Percentiles rank a stretch among this genome's conserved stretches.
Conservation (phyloP, 2,329 filamentous ascomycete species). For the Botrytis elliptica region DNA sequence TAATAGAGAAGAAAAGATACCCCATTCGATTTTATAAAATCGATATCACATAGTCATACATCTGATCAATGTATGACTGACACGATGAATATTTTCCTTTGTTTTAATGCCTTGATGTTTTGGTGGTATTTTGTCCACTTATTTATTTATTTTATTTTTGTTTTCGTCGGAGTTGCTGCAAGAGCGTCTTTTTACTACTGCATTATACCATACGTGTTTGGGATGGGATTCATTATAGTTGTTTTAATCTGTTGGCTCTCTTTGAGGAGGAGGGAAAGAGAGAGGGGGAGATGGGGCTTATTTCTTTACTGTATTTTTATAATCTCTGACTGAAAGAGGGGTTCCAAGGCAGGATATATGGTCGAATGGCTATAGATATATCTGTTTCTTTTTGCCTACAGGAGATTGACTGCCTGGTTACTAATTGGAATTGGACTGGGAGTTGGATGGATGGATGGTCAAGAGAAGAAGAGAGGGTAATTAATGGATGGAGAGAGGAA, state of each 20-base stretch:
- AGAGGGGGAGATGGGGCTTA: background rate
- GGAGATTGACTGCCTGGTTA: background rate
- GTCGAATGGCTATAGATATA: background rate
- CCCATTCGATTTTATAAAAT: background rate
- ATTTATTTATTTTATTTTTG: background rate
- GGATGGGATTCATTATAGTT: background rate
- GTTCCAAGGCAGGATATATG: background rate
- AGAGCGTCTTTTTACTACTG: conserved; percentile 11
- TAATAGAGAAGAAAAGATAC: background rate
- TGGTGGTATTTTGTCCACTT: background rate
- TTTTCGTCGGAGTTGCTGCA: background rate
- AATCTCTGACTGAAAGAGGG: background rate
- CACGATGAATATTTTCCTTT: conserved; percentile 13
- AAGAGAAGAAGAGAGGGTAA: background rate
- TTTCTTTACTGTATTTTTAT: background rate
- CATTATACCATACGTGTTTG: conserved; percentile 21
- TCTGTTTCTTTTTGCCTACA: background rate
- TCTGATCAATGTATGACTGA: background rate
- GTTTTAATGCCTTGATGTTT: conserved; percentile 14
- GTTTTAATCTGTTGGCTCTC: conserved; percentile 8
- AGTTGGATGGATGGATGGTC: background rate
- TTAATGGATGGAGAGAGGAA: background rate
- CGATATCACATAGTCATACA: background rate
- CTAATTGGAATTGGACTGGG: background rate
- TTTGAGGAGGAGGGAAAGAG: background rate